Conservation (phyloP, 2,329 filamentous ascomycete species). For the Aspergillus awamori region DNA sequence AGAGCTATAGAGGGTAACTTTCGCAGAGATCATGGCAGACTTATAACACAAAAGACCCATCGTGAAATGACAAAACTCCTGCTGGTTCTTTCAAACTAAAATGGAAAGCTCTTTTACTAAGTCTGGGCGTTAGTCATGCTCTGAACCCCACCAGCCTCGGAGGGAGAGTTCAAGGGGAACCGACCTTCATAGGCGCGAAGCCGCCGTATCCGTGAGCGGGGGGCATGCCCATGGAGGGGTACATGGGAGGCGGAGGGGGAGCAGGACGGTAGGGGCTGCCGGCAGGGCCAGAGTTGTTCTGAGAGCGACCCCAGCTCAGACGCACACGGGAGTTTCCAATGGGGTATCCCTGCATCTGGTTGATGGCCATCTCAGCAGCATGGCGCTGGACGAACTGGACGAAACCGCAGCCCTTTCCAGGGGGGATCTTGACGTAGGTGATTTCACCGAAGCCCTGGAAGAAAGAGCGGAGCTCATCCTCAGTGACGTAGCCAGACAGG, state of each 20-base stretch:
- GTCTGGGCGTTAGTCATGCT: conserved; percentile 3
- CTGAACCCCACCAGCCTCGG: conserved; percentile 22
- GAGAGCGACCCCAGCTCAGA: conserved; percentile 94
- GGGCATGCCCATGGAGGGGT: conserved; percentile 70
- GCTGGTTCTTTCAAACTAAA: conserved; percentile 45
- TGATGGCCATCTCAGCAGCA: conserved; percentile 99
- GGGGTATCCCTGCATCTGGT: conserved; percentile 99
- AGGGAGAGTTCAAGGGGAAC: conserved; percentile 22
- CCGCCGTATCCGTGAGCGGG: conserved; percentile 64
- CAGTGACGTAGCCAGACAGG: conserved; percentile 95
- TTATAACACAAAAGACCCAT: conserved; percentile 47
- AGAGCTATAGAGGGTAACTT: conserved; percentile 46
- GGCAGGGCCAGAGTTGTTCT: conserved; percentile 97
- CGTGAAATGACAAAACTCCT: conserved; percentile 48
- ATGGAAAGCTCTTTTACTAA: conserved; percentile 43
- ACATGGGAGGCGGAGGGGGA: conserved; percentile 72
- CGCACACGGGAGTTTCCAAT: conserved; percentile 98
- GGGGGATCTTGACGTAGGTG: conserved; percentile 99
- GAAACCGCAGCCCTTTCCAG: conserved; percentile 98
- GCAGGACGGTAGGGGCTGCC: conserved; percentile 96
- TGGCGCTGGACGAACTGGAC: conserved; percentile 99
- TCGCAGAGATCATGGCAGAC: conserved; percentile 40
- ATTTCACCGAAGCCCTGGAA: conserved; percentile 99
- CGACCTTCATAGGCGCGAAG: conserved; percentile 69
- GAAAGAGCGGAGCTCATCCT: conserved; percentile 99